These are phyloP conservation scores for Penicillium antarcticum DNA, from an alignment of 495 filamentous ascomycete species.

Conservation along the genomic window DNA sequence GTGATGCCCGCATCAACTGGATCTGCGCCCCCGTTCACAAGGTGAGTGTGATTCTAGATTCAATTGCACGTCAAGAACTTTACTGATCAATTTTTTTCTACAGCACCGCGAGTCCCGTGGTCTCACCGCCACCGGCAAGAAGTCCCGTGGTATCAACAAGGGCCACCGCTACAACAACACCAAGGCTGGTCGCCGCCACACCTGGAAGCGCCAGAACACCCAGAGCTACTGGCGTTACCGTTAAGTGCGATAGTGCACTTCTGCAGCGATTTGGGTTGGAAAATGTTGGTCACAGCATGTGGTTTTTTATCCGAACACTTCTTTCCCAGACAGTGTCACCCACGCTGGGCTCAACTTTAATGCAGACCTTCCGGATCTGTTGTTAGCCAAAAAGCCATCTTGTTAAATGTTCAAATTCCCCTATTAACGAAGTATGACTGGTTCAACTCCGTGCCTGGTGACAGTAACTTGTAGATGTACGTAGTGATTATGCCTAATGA, in stretches of 20 bases:
- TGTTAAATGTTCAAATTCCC: conserved; percentile 34
- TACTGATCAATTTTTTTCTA: background rate
- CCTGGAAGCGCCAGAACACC: conserved; percentile 99
- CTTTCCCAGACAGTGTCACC: conserved; percentile 31
- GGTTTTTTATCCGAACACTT: conserved; percentile 36
- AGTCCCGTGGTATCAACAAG: conserved; percentile 97
- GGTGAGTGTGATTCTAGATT: conserved; percentile 33
- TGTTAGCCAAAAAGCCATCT: conserved; percentile 45
- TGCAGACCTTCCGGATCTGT: conserved; percentile 40
- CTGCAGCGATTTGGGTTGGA: conserved; percentile 22
- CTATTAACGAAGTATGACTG: conserved; percentile 46
- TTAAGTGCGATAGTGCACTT: conserved; percentile 42
- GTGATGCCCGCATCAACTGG: conserved; percentile 99
- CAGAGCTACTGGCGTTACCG: conserved; percentile 88
- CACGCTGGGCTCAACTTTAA: conserved; percentile 38
- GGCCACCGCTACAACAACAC: conserved; percentile 99
- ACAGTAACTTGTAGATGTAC: conserved; percentile 9
- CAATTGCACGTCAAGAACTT: background rate
- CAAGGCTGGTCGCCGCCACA: conserved; percentile 89
- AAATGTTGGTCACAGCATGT: conserved; percentile 39
- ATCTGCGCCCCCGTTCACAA: conserved; percentile 99
- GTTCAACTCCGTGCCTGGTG: conserved; percentile 25
- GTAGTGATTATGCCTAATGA: background rate
- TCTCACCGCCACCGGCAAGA: conserved; percentile 97
- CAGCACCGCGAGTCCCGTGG: conserved; percentile 95